Conservation (phyloP, 1,284 basidiomycete genomes). For the Fomitopsis schrenkii region DNA sequence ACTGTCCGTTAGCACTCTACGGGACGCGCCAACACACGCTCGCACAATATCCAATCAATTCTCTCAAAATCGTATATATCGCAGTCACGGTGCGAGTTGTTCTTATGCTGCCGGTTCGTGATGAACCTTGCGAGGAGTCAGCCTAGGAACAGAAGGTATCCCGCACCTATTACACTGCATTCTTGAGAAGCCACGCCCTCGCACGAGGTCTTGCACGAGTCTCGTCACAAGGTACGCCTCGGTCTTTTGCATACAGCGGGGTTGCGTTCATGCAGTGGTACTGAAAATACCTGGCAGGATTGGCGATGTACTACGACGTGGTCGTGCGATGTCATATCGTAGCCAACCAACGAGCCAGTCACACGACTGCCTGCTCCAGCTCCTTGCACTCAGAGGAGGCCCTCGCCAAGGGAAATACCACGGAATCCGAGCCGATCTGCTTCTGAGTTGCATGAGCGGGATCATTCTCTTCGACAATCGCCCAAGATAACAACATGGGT, state of each 20-base stretch:
- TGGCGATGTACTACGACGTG: too few relatives aligned
- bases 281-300: not conserved
- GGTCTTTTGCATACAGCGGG: not conserved
- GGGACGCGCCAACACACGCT: not conserved
- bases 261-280: not conserved
- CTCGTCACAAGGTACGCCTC: not conserved
- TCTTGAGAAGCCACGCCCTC: not conserved
- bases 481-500: not conserved
- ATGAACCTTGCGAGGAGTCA: not conserved
- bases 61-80: not conserved
- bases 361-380: not conserved
- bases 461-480: not conserved
- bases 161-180: not conserved
- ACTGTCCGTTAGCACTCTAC: not conserved
- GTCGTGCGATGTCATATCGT: too few relatives aligned
- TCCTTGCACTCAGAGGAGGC: not conserved
- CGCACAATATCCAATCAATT: not conserved
- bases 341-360: not conserved
- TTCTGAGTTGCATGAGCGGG: not conserved
- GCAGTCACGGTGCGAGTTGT: not conserved
- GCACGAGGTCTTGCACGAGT: not conserved
- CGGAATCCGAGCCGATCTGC: not conserved
- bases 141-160: not conserved
- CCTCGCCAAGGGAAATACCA: not conserved
- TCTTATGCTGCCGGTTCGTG: not conserved